phyloP scores from a whole-genome alignment of 352 stramenopile species.

The Nannochloropsis limnetica region DNA sequence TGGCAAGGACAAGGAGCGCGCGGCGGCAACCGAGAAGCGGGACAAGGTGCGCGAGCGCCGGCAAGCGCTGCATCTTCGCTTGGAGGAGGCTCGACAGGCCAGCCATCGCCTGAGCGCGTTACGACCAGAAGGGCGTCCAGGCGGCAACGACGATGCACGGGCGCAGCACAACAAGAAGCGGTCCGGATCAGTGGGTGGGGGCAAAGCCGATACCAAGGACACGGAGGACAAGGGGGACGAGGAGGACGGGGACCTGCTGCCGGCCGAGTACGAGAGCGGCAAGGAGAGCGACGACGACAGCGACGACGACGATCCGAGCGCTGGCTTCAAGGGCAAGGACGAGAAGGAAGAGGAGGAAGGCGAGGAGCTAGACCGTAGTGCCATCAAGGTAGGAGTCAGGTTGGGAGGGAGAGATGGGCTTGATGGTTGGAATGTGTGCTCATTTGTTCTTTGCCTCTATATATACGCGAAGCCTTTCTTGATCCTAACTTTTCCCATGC shows the following conservation, averaged over 20 bases:
- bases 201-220: not conserved
- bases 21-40: not conserved
- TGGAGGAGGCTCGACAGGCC: not conserved
- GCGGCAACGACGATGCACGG: not conserved
- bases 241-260: conserved; percentile 41
- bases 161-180: not conserved
- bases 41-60: not conserved
- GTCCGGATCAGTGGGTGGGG: not conserved
- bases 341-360: conserved; percentile 42
- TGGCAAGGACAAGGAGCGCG: conserved; percentile 14
- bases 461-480: not conserved
- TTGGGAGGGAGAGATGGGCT: not conserved
- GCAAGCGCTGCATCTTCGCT: conserved; percentile 33
- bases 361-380: conserved; percentile 39
- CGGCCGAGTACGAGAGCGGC: conserved; percentile 44
- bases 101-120: not conserved
- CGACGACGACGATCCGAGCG: not conserved
- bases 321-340: conserved; percentile 36
- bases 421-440: not conserved
- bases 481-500: not conserved
- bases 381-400: conserved; percentile 36
- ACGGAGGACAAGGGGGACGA: not conserved
- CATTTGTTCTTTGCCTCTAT: not conserved
- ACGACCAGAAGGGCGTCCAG: not conserved
- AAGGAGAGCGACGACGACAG: conserved; percentile 36